These are phyloP conservation scores for Phytophthora pseudosyringae DNA, from an alignment of 352 stramenopile species.

Conservation along the genomic window DNA sequence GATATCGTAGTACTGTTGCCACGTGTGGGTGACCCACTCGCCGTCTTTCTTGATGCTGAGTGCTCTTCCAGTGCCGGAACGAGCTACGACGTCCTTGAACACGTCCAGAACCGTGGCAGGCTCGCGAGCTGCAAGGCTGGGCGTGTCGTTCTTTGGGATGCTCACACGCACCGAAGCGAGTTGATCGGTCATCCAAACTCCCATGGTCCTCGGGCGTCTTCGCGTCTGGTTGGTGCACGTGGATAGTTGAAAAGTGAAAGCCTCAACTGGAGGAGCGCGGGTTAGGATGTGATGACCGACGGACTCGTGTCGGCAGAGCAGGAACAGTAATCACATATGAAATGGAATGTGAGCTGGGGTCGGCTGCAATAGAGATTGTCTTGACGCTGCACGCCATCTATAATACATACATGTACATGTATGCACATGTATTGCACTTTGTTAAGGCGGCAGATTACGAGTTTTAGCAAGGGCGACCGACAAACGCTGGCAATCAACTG, in stretches of 20 bases:
- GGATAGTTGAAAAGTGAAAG: conserved; percentile 25
- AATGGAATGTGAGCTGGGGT: conserved; percentile 10
- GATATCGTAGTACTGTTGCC: conserved; percentile 81
- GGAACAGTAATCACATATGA: no score
- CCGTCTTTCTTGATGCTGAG: conserved; percentile 51
- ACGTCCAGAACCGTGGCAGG: conserved; percentile 45
- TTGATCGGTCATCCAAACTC: conserved; percentile 33
- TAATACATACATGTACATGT: no score
- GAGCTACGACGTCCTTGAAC: conserved; percentile 46
- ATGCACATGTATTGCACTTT: no score
- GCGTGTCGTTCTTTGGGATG: conserved; percentile 14
- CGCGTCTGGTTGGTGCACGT: not conserved
- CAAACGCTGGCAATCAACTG: no score
- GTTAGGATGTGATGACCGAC: conserved; percentile 4
- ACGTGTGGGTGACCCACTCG: conserved; percentile 64
- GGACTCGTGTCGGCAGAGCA: conserved; percentile 1
- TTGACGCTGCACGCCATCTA: no score
- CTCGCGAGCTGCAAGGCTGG: conserved; percentile 34
- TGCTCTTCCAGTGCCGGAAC: conserved; percentile 33
- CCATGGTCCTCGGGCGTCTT: conserved; percentile 16
- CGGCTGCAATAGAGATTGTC: not conserved
- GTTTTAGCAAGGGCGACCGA: no score
- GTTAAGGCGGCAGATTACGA: no score
- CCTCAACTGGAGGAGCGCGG: conserved; percentile 8
- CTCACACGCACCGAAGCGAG: conserved; percentile 24